Evolutionary conservation across 345 rosid species (phyloP).

Genomic region (Lepidium aucheri): DNA sequence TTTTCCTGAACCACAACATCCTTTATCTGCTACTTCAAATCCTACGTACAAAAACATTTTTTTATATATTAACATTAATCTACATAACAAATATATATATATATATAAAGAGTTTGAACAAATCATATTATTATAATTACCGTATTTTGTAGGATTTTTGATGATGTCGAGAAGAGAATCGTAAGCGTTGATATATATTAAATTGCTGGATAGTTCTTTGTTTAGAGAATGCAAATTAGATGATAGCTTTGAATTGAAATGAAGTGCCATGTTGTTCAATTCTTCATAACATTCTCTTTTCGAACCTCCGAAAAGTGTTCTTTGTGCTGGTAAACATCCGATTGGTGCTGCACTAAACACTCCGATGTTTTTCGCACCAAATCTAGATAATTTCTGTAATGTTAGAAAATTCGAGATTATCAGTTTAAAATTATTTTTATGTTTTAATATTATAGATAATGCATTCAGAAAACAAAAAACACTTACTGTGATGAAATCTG

Average conservation of each 20-base stretch:
- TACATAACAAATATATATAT: not conserved
- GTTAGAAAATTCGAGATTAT: too few species aligned
- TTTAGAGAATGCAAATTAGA: not conserved
- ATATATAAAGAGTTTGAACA: not conserved
- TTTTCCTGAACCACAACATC: constrained; percentile 16
- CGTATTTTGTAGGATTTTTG: too few species aligned
- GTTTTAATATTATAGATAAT: too few species aligned
- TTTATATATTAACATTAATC: not conserved
- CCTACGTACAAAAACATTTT: too few species aligned
- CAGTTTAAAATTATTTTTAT: too few species aligned
- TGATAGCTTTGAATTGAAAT: constrained; percentile 22
- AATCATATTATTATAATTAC: not conserved
- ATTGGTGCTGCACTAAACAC: constrained; percentile 19
- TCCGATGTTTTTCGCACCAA: constrained; percentile 12
- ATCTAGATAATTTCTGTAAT: not conserved
- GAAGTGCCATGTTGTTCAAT: constrained; percentile 14
- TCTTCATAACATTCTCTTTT: constrained; percentile 14
- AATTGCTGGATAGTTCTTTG: not conserved
- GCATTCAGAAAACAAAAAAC: not conserved
- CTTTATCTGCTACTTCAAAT: constrained; percentile 26
- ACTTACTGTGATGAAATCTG: constrained; percentile 9
- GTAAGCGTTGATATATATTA: too few species aligned
- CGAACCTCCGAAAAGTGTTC: constrained; percentile 19
- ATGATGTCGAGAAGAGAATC: too few species aligned
- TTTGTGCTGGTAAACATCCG: constrained; percentile 18